Base-by-base conservation (phyloP, 352 stramenopile species). In the Phytophthora hibernalis region DNA sequence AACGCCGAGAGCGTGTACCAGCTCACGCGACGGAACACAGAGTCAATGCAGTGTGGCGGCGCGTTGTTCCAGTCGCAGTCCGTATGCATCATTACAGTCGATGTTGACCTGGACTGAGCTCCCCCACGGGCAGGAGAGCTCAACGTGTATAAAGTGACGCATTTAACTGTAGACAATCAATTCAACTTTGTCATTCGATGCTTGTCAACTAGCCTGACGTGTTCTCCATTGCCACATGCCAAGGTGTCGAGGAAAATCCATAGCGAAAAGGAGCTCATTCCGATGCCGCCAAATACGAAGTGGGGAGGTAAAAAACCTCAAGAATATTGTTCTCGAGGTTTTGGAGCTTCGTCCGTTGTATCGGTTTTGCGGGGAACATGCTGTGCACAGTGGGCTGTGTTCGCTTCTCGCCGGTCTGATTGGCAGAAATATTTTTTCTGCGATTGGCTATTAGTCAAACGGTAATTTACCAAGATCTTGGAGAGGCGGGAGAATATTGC, bases 1-100 rank as follows among this genome's bases (percentile, higher is more conserved):
- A 74, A 68, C 13, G 71, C 68, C 26, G 71, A 79, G 56, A 72
- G 58, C 45, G 68, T 73, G 10, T 79, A 74, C 56, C 68, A 76
- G 28, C 11, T 76, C 13, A 74, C 68, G 13, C 48, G 59, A 16
- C 40, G 48, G 26, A 74, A 72, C 40, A 74, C 72, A 11, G 45
- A 67, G 54, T 73, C 58, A 11, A 77, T 77, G 62, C 26, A 59
- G 13, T 71, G 37, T 38, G 55, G 67, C 26, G 49, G 49, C 9
- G 18, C 21, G 22, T 16, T 42, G 43, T 37, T 58, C 18, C 52
- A 54, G 21, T 53, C 56, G 38, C 61, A 68, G 38, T 61, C 55
- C 10, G 24, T 72, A 30, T 65, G 56, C 21, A 12, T 61, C 35
- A 59, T 56, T 18, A 65, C 54, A 7, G 22, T 5, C 12, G 51